Evolutionary conservation across 2,329 filamentous ascomycete genomes (phyloP).

Genomic region (Aspergillus luchuensis): DNA sequence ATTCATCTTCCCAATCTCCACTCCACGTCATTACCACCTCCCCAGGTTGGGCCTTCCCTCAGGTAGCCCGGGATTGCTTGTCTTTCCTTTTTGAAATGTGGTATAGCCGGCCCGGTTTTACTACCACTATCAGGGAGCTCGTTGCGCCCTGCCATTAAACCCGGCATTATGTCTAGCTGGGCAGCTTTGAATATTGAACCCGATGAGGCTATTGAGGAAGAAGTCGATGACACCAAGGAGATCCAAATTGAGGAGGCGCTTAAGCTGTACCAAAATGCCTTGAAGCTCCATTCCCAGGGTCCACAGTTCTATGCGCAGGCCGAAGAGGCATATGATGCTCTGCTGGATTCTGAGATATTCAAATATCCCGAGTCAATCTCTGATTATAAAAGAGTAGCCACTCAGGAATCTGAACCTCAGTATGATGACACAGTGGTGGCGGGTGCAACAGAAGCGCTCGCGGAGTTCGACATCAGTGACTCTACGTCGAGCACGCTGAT

Average conservation of each 20-base stretch:
- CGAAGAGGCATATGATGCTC: constrained; percentile 74
- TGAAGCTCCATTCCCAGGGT: constrained; percentile 90
- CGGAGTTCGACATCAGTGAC: constrained; percentile 66
- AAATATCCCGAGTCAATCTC: constrained; percentile 83
- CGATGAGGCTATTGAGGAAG: constrained; percentile 85
- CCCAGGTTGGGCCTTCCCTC: constrained; percentile 8
- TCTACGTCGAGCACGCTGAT: constrained; percentile 77
- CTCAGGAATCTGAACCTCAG: constrained; percentile 48
- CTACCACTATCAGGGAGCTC: constrained; percentile 18
- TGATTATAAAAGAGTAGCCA: constrained; percentile 73
- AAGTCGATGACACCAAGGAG: constrained; percentile 92
- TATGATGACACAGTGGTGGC: constrained; percentile 34
- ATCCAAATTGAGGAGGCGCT: constrained; percentile 96
- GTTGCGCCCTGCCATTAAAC: constrained; percentile 15
- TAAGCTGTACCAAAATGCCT: constrained; percentile 87
- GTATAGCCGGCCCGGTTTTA: constrained; percentile 4
- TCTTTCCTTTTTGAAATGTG: constrained; percentile 26
- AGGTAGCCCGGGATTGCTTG: not conserved
- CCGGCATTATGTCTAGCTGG: constrained; percentile 61
- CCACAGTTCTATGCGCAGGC: constrained; percentile 74
- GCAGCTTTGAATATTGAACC: constrained; percentile 91
- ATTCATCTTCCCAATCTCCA: not conserved
- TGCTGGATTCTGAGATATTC: constrained; percentile 94
- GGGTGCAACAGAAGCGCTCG: constrained; percentile 33
- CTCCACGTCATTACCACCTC: not conserved